Base-by-base conservation (phyloP, 495 filamentous ascomycete species). In the Xylaria longipes region DNA sequence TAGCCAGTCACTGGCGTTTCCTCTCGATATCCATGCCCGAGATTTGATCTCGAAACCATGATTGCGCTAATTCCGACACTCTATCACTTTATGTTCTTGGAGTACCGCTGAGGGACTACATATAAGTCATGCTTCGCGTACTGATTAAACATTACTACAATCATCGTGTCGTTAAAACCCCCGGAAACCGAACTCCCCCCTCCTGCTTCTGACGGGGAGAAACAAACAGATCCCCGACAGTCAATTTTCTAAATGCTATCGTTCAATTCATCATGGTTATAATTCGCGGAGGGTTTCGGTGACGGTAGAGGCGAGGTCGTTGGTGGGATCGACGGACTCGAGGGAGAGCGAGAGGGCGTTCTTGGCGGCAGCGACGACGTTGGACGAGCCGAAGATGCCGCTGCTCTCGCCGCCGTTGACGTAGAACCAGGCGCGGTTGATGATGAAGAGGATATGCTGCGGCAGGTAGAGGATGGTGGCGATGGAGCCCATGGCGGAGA, bases 381-480 rank as follows among this genome's bases (percentile, higher is more conserved):
- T 77, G 11, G 74, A 72, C 8, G 73, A 69, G 57, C 48, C 60
- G 46, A 60, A 39, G 54, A n/a, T 15, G 45, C 54, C 81, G 65
- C 74, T 76, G 41, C 79, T 77, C 68, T 93, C 92, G 76, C 95
- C 94, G 63, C 94, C 94, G 70, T 89, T 90, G 75, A 93, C 94
- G 86, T 99, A 99, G 84, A 97, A 99, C 90, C 94, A 97, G 35
- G 94, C 89, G 77, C 95, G 91, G 75, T 87, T 87, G 74, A 91
- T 87, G 75, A 99, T 90, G 72, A 89, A 88, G 72, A 88, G 83
- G 75, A 98, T 80, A 80, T 98, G 96, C 71, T 95, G 90, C 27
- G 96, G 96, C 25, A 99, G 92, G 84, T 99, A 99, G 71, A 98
- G 88, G 54, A 92, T 91, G 73, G 89, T 89, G 69, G 92, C 96